Base-by-base conservation (phyloP, 352 stramenopile genomes). In the Thalassiosira exigua region DNA sequence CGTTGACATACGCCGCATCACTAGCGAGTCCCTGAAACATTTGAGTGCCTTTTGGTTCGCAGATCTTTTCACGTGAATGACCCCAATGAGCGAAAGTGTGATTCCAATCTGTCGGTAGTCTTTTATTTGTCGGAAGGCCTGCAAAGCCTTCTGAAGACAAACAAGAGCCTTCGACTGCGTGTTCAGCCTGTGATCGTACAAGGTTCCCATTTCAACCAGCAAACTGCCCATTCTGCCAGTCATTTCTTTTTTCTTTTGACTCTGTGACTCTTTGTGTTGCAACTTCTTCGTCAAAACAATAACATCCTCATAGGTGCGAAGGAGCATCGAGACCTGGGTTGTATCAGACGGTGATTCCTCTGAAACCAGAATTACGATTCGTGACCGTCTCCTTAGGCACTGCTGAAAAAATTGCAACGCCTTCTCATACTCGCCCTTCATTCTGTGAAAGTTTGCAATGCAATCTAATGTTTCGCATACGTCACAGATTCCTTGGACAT, bases 281-380 rank as follows among this genome's bases (percentile, higher is more conserved):
- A 66, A 52, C 44, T 76, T 30, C 39, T 85, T 51, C 22, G 60
- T 66, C 21, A 85, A 29, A 14, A 51, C 65, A 21, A 85, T 79
- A 0, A 85, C 59, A 69, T 85, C 77, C 68, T 85, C 77, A 33
- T 85, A 85, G 12, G 70, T 75, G 33, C 39, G 66, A 12, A 85
- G 48, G 30, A 85, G 46, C 53, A 71, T 42, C 14, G 22, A 33
- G 9, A 73, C 66, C 69, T 85, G 77, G 14, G 50, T 30, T 48
- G 54, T 74, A 46, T 66, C 46, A 19, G 22, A 46, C 12, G 53
- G 12, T 19, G 39, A 12, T 50, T 33, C 36, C 22, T 22, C 22
- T 21, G 54, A n/a, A 3, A 54, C 62, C n/a, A n/a, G n/a, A n/a
- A n/a, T n/a, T 54, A 79, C 42, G 2, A 85, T 62, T 4, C 58